Evolutionary conservation across 164 flowering plant species (phyloP), one percentile per base, ranked within the genome.

Genomic region (Echeveria elegans): DNA sequence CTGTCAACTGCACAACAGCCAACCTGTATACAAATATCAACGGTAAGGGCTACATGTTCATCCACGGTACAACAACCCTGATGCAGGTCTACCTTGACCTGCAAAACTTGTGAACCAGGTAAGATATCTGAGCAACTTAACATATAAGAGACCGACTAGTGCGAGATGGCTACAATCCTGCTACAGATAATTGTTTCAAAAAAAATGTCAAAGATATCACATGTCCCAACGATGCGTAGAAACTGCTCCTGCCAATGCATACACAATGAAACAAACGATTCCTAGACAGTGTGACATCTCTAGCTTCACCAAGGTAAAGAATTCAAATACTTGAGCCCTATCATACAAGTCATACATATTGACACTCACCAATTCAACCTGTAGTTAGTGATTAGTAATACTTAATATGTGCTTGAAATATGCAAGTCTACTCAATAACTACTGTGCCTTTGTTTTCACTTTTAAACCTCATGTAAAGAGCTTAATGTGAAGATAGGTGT

Each of bases 11-110:
- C 61, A 56, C 32, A 56, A 56, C 18, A 56, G 19, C 58, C 66
- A 63, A 74, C 76, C 73, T 74, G 76, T 74, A 70, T 70, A 70
- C 64, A 73, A 73, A 70, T 73, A 70, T 66, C 63, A 63, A 28
- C 18, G 76, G 69, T 53, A 66, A 72, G 70, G 40, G 68, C 68
- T 16, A 60, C n/a, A 38, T 66, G 43, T 40, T 62, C 40, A 53
- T 28, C 16, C 61, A 28, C 12, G 38, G 68, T 66, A n/a, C n/a
- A 65, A 63, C 9, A 63, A 16, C 70, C 72, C 77, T 65, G 77
- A 60, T 68, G 77, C 77, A 74, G 77, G 74, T 50, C 69, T 56
- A 66, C 76, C 76, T 73, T 72, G 70, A 73, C 72, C 76, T 73
- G 76, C 72, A 73, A 73, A 69, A 69, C 72, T 69, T 16, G 53